Evolutionary conservation across 2,329 filamentous ascomycete species (phyloP).

Genomic region (Cladobotryum protrusum): DNA sequence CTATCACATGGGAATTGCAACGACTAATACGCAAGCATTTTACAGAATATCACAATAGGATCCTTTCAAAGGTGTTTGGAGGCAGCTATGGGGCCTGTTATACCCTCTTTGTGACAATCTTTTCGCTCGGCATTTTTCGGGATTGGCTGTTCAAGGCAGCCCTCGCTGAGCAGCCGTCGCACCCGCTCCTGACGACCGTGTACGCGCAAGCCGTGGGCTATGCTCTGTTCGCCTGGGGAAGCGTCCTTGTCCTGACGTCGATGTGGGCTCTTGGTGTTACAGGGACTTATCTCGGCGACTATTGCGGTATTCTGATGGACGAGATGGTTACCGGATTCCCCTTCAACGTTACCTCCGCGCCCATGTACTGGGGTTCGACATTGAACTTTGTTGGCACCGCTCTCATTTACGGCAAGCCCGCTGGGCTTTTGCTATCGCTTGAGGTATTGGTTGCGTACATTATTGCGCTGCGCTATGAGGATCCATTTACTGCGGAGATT

Average conservation of each 20-base stretch:
- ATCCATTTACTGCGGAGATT: constrained; percentile 89
- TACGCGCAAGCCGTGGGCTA: constrained; percentile 59
- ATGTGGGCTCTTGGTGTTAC: constrained; percentile 92
- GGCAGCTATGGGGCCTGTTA: constrained; percentile 83
- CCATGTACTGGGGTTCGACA: constrained; percentile 95
- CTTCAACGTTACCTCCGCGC: constrained; percentile 83
- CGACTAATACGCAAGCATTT: constrained; percentile 15
- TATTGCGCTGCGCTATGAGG: constrained; percentile 78
- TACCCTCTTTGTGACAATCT: constrained; percentile 79
- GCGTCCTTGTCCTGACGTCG: constrained; percentile 77
- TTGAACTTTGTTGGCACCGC: constrained; percentile 88
- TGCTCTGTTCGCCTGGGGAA: constrained; percentile 66
- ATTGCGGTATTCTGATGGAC: constrained; percentile 98
- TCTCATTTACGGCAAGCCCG: constrained; percentile 78
- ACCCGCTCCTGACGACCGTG: constrained; percentile 62
- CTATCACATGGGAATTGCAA: constrained; percentile 1
- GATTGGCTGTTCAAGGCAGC: constrained; percentile 84
- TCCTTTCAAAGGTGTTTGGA: constrained; percentile 79
- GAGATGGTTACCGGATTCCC: constrained; percentile 90
- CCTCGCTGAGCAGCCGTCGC: constrained; percentile 66
- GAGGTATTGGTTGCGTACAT: constrained; percentile 74
- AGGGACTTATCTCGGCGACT: constrained; percentile 94
- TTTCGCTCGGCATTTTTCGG: constrained; percentile 82
- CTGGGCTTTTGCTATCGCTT: constrained; percentile 69
- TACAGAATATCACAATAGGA: constrained; percentile 83